Evolutionary conservation across 257 asterid species (phyloP).

Genomic region (Solanum chiquidenum): DNA sequence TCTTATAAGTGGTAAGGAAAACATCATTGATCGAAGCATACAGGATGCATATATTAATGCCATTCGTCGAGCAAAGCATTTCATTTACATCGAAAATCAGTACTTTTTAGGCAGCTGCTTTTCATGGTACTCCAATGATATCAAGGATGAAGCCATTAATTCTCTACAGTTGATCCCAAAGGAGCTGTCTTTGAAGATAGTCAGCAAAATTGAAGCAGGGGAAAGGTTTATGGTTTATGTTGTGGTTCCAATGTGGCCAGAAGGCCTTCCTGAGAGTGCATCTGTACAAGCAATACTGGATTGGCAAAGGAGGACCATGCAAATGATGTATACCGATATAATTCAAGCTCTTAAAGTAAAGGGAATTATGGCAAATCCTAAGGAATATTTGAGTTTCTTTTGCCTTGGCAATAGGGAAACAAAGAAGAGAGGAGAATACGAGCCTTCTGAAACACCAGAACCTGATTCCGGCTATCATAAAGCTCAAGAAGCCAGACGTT

Average conservation of each 20-base stretch:
- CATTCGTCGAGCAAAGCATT: constrained; percentile 7
- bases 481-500: constrained; percentile 6
- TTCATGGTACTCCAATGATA: not conserved
- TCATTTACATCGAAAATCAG: constrained; percentile 5
- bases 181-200: constrained; percentile 4
- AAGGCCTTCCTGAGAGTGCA: constrained; percentile 2
- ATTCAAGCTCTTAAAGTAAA: not conserved
- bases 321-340: constrained; percentile 6
- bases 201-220: not conserved
- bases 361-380: not conserved
- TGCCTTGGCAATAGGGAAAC: constrained; percentile 7
- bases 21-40: constrained; percentile 6
- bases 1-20: constrained; percentile 3
- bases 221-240: not conserved
- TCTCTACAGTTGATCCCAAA: constrained; percentile 1
- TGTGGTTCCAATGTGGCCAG: constrained; percentile 12
- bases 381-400: constrained; percentile 2
- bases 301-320: constrained; percentile 9
- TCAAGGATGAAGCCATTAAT: not conserved
- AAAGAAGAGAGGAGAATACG: constrained; percentile 3
- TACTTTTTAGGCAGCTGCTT: constrained; percentile 6
- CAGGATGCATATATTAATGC: constrained; percentile 9
- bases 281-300: constrained; percentile 2
- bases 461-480: not conserved
- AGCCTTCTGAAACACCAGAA: not conserved